phyloP scores from a whole-genome alignment of 495 filamentous ascomycete genomes.

The Viridothelium virens region DNA sequence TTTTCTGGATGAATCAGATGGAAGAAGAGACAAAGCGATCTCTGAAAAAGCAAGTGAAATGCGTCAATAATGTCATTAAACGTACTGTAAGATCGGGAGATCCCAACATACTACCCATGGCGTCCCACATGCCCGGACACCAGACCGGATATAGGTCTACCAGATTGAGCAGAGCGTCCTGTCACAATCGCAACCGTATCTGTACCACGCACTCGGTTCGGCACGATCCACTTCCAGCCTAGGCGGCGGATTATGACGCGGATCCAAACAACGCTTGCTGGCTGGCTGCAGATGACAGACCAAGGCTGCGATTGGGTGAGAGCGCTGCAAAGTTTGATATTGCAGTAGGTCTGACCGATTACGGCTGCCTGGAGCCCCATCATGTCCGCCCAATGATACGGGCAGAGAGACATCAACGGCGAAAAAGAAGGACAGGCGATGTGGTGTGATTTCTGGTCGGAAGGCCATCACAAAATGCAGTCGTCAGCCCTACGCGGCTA shows the following conservation, averaged over 20 bases:
- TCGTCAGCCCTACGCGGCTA: conserved; percentile 10
- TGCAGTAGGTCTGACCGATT: not conserved
- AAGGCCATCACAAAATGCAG: not conserved
- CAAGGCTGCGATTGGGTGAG: not conserved
- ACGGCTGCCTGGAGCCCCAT: not conserved
- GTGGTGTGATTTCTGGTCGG: not conserved
- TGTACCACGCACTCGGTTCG: not conserved
- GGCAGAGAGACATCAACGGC: not conserved
- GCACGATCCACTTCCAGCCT: not conserved
- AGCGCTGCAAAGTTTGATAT: not conserved
- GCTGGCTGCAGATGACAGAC: not conserved
- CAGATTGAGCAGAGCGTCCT: not conserved
- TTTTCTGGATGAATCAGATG: not conserved
- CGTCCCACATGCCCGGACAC: not conserved
- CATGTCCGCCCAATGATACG: not conserved
- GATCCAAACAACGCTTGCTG: not conserved
- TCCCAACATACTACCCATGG: not conserved
- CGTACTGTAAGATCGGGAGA: not conserved
- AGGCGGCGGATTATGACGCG: not conserved
- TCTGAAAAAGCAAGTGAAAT: not conserved
- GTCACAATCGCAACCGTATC: not conserved
- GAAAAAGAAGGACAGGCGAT: not conserved
- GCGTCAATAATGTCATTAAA: not conserved
- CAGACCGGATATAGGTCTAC: not conserved
- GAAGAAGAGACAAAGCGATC: conserved; percentile 1